Percentiles rank a stretch among this genome's conserved stretches.
Evolutionary conservation across 805 yeast species (phyloP).

Genomic region (Komagataella mondaviorum): DNA sequence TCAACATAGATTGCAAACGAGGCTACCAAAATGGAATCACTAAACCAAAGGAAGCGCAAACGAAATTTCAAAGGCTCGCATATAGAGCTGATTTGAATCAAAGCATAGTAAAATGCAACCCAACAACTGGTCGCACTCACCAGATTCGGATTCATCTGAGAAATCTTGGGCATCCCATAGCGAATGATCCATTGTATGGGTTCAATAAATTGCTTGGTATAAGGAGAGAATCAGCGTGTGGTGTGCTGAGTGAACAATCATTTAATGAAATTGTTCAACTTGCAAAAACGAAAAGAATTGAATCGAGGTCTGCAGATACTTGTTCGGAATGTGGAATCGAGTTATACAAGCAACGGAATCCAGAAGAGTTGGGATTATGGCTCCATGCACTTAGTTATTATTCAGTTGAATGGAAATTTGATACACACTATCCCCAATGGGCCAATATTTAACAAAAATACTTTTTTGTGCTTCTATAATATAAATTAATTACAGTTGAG

Average conservation of each 20-base stretch:
- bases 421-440: conserved; percentile 37
- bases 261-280: no score
- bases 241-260: neutral
- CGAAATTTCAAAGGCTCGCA: conserved; percentile 16
- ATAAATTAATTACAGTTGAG: conserved; percentile 10
- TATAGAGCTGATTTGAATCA: conserved; percentile 17
- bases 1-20: conserved; percentile 16
- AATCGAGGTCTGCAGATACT: conserved; percentile 1
- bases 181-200: conserved; percentile 20
- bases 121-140: conserved; percentile 41
- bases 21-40: conserved; percentile 11
- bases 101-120: conserved; percentile 33
- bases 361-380: conserved; percentile 22
- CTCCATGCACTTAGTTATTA: conserved; percentile 33
- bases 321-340: conserved; percentile 22
- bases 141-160: conserved; percentile 44
- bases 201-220: neutral
- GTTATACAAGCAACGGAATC: conserved; percentile 17
- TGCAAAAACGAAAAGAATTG: neutral
- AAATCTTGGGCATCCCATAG: conserved; percentile 25
- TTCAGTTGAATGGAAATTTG: conserved; percentile 20
- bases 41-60: conserved; percentile 6
- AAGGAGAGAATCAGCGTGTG: neutral
- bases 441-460: conserved; percentile 9
- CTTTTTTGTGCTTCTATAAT: no score